Base-by-base conservation (phyloP, 257 asterid genomes). In the Primulina huaijiensis region DNA sequence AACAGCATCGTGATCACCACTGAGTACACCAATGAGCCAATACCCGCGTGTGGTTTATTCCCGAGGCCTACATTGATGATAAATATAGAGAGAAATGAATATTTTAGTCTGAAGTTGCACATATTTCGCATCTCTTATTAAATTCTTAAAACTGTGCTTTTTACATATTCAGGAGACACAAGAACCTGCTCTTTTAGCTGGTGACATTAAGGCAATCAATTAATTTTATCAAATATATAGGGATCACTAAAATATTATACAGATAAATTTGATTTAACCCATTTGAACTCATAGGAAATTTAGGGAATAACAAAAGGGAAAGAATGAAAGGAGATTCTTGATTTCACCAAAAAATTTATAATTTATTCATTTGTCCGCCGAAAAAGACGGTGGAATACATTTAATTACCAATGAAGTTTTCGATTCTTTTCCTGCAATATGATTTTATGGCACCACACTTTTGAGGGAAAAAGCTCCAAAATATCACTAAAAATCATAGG, bases 401-500 rank as follows among this genome's bases (percentile, higher is more conserved):
- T 12, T 46, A 46, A 46, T 3, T 14, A 40, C 4, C 14, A 40
- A 40, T 40, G 50, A 16, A 2, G 10, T 43, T 43, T 43, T 12
- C 3, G 6, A 43, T 20, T 14, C 56, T 16, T 46, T 4, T 50
- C 20, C 8, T 16, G 56, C 56, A 50, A 16, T 50, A 16, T 50
- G 20, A 14, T 50, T 4, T 4, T 17, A 50, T 17, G 57, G 57
- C 5, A 8, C 46, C 31, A 64, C 35, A 29, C 59, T 38, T 20
- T 75, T 38, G 19, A 20, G 52, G 11, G 73, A 60, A 68, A 37
- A 71, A 58, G 20, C 31, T 14, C 74, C 72, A 9, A 50, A 23
- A 67, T 50, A 16, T 50, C 16, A 5, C 57, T 50, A 50, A 17
- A 0, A 50, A 17, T 4, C 57, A 17, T 50, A 3, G 3, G 30